Conservation (phyloP, 2,329 filamentous ascomycete species). For the Coniella vitis region DNA sequence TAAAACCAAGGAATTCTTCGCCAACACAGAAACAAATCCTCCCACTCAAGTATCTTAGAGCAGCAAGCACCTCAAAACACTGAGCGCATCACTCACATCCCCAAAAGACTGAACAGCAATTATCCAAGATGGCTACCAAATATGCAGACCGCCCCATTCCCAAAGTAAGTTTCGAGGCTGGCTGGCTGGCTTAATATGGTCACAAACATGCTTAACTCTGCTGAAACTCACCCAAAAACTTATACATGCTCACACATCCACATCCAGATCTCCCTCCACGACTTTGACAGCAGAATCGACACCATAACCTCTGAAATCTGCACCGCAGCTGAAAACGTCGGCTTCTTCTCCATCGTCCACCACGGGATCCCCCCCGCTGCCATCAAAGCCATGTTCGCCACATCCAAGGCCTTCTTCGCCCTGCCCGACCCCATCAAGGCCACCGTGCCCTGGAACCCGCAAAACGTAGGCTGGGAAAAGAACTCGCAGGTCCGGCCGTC, state of each 20-base stretch:
- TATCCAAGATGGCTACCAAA: slow-evolving; percentile 8
- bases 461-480: slow-evolving; percentile 51
- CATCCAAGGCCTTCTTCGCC: slow-evolving; percentile 39
- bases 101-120: neutral
- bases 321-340: slow-evolving; percentile 48
- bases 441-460: slow-evolving; percentile 40
- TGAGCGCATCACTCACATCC: too few relatives aligned
- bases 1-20: too few relatives aligned
- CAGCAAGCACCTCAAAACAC: neutral
- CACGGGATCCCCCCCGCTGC: slow-evolving; percentile 35
- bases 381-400: slow-evolving; percentile 34
- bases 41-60: neutral
- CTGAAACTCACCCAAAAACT: too few relatives aligned
- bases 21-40: neutral
- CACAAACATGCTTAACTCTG: too few relatives aligned
- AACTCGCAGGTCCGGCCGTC: slow-evolving; percentile 48
- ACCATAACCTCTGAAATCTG: slow-evolving; percentile 46
- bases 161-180: slow-evolving; percentile 11
- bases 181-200: too few relatives aligned
- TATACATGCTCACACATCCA: neutral
- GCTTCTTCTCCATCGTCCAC: slow-evolving; percentile 51
- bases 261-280: slow-evolving; percentile 43
- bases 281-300: slow-evolving; percentile 46
- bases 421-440: slow-evolving; percentile 42
- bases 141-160: slow-evolving; percentile 15